These are phyloP conservation scores for Capsicum pubescens DNA, from an alignment of 257 asterid genomes.

Conservation along the genomic window DNA sequence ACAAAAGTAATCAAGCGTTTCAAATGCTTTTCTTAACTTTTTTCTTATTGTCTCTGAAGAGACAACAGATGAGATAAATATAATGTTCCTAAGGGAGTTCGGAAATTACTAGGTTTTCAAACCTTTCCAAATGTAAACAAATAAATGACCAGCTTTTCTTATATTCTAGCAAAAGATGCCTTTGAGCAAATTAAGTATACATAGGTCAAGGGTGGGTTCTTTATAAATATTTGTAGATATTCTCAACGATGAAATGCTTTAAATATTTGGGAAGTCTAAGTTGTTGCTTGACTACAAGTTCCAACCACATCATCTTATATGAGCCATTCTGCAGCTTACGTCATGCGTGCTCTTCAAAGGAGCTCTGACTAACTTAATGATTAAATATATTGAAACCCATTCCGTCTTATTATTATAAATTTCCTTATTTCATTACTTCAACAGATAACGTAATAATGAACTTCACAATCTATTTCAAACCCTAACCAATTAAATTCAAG, in stretches of 20 bases:
- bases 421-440: conserved; percentile 18
- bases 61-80: conserved; percentile 12
- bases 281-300: conserved; percentile 1
- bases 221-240: not conserved
- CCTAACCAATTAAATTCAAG: not conserved
- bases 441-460: not conserved
- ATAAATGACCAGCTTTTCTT: not conserved
- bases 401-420: not conserved
- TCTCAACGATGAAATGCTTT: not conserved
- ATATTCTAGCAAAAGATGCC: not conserved
- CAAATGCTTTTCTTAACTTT: not conserved
- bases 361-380: not conserved
- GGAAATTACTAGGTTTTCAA: not conserved
- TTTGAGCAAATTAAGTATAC: not conserved
- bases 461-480: conserved; percentile 13
- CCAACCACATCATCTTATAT: conserved; percentile 1
- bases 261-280: not conserved
- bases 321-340: not conserved
- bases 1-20: not conserved
- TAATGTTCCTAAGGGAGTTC: not conserved
- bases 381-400: not conserved
- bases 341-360: conserved; percentile 18
- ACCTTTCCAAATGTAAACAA: not conserved
- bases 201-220: too few species aligned
- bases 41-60: not conserved